Evolutionary conservation across 108 stramenopile genomes (phyloP).

Genomic region (Fragilariopsis cylindrus): DNA sequence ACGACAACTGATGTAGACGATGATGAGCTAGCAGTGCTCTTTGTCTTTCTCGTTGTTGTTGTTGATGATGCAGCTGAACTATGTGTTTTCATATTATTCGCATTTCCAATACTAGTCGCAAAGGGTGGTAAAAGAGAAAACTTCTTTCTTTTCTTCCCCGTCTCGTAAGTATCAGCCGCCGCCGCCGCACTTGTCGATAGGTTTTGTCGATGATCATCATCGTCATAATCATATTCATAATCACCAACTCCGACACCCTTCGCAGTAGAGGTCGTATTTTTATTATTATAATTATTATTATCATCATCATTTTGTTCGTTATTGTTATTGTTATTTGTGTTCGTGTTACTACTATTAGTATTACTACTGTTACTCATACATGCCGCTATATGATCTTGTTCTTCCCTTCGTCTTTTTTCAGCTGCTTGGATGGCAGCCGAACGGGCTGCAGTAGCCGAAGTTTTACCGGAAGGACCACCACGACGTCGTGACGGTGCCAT

Average conservation of each 20-base stretch:
- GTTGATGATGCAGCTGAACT: not conserved
- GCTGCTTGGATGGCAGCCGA: conserved; percentile 20
- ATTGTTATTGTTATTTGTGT: not conserved
- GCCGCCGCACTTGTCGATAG: not conserved
- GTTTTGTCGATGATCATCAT: conserved; percentile 2
- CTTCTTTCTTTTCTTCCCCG: conserved; percentile 1
- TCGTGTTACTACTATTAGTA: not conserved
- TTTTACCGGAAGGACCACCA: conserved; percentile 8
- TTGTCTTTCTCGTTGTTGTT: not conserved
- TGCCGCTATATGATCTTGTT: not conserved
- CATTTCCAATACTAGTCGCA: not conserved
- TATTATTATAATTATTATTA: not conserved
- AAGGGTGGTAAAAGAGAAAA: conserved; percentile 5
- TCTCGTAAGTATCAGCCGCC: not conserved
- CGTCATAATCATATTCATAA: conserved; percentile 1
- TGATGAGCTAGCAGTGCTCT: not conserved
- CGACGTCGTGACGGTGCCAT: conserved; percentile 23
- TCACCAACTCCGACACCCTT: conserved; percentile 6
- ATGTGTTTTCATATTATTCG: too few species aligned
- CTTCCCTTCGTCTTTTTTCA: conserved; percentile 8
- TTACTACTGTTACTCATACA: not conserved
- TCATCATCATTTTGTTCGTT: conserved; percentile 6
- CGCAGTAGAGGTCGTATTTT: conserved; percentile 15
- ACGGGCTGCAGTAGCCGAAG: conserved; percentile 11
- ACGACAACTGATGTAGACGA: not conserved